phyloP scores from a whole-genome alignment of 306 rosid species.

The Cucurbita argyrosperma region DNA sequence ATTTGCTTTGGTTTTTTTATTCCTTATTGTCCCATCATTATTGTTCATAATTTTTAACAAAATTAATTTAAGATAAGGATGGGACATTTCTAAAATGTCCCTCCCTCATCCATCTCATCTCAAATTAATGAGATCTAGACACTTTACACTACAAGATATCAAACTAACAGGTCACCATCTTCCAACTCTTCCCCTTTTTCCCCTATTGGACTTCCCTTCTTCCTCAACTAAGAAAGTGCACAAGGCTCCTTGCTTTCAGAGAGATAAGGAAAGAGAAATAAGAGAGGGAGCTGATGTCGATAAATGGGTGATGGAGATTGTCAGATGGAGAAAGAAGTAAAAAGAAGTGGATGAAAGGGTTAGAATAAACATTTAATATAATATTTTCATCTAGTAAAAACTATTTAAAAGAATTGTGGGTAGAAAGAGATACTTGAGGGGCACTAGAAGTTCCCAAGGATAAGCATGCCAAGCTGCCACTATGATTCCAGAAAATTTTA shows the following conservation, averaged over 20 bases:
- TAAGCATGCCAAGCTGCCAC: not conserved
- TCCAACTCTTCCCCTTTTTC: not conserved
- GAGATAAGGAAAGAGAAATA: not conserved
- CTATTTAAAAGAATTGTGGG: not conserved
- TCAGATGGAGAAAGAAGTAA: not conserved
- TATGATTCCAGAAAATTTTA: not conserved
- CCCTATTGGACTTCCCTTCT: not conserved
- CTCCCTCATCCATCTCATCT: not conserved
- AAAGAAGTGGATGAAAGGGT: not conserved
- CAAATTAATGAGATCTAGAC: not conserved
- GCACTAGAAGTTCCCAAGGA: not conserved
- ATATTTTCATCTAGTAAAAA: not conserved
- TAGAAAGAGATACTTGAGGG: not conserved
- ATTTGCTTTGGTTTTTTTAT: not conserved
- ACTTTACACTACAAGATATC: not conserved
- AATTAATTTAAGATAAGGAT: not conserved
- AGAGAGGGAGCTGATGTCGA: not conserved
- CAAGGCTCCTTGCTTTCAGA: not conserved
- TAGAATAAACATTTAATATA: not conserved
- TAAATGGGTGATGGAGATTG: not conserved
- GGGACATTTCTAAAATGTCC: not conserved
- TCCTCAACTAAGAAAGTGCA: not conserved
- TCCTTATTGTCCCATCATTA: not conserved
- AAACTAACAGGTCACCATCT: not conserved
- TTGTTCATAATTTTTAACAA: not conserved